Percentiles rank a stretch among this genome's conserved stretches.
Conservation (phyloP, 2,329 filamentous ascomycete genomes). For the Neofusicoccum umdonicola region DNA sequence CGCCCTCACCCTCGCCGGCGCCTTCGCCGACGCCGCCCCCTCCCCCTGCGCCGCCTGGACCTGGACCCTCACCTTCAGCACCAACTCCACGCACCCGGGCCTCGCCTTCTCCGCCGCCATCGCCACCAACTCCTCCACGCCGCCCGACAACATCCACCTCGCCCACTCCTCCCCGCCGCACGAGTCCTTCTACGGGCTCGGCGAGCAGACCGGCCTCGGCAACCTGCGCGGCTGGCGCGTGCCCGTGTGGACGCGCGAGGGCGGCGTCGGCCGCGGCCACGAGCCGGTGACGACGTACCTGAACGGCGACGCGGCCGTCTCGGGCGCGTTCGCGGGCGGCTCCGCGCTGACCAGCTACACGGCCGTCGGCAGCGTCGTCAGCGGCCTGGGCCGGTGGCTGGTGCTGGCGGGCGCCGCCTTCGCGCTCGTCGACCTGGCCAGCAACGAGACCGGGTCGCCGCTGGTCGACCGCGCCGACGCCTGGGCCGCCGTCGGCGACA, state of each 20-base stretch:
- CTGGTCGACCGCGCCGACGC: conserved; percentile 1
- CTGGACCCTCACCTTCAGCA: conserved; percentile 1
- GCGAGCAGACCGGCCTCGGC: conserved; percentile 26
- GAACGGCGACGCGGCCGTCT: conserved; percentile 22
- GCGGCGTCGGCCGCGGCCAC: conserved; percentile 30
- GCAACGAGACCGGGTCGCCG: conserved; percentile 7
- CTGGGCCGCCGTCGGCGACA: neutral
- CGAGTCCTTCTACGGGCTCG: conserved; percentile 30
- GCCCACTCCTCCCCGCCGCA: conserved; percentile 21
- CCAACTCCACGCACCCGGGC: neutral
- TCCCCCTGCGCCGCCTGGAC: neutral
- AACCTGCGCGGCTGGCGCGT: conserved; percentile 29
- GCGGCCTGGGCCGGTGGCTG: conserved; percentile 26
- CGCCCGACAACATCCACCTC: conserved; percentile 23
- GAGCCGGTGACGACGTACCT: conserved; percentile 25
- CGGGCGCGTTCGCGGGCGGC: conserved; percentile 27
- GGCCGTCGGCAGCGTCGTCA: conserved; percentile 33
- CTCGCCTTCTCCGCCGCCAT: neutral
- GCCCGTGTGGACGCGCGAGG: conserved; percentile 28
- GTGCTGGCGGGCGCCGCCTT: conserved; percentile 35
- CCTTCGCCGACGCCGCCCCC: neutral
- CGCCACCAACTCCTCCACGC: neutral
- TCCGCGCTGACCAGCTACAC: conserved; percentile 35
- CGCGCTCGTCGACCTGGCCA: conserved; percentile 33
- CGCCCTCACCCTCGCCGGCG: conserved; percentile 2